Evolutionary conservation across 1,284 basidiomycete genomes (phyloP), one percentile per base, ranked within the genome.

Genomic region (Sutorius eximius): DNA sequence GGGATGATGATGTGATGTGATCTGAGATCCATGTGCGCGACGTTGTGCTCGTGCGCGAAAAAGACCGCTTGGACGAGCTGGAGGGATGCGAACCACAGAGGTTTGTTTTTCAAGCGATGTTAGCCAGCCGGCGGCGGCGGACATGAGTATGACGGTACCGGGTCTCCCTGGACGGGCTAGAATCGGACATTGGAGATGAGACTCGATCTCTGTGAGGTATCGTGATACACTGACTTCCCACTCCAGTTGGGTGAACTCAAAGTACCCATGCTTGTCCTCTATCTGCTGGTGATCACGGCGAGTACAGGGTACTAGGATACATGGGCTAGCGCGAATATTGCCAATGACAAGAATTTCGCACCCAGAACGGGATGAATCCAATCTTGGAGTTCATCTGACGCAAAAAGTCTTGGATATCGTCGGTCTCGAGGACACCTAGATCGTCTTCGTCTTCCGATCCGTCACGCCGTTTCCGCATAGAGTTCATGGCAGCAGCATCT

Each of bases 31-130:
- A 42, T 48, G 24, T 44, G 46, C 10, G 30, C 27, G 5, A 57
- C 42, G 0, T 43, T 30, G 7, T 57, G 29, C 32, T 52, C 13
- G n/a, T 60, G 51, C 54, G 57, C 57, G 33, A 60, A 60, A 3
- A n/a, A 45, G 1, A 60, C 52, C 2, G 32, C 59, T 37, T 52
- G 52, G 1, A 60, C 0, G 13, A 58, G 37, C 49, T 58, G 59
- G 3, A 37, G 15, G 1, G 58, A 30, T 6, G 43, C 45, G 9
- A 54, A 60, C 54, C 48, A 53, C 34, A 57, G 1, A 0, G 53
- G 32, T 13, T 41, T 18, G 8, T 7, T 50, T 34, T 11, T 47
- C 16, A 7, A 50, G 22, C 0, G 24, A 18, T 2, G n/a, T 48
- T 5, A 48, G n/a, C 36, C 27, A 42, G 2, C n/a, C 27, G 5